Base-by-base conservation (phyloP, 192 early-diverging fungal genomes). In the Coemansia sp. region DNA sequence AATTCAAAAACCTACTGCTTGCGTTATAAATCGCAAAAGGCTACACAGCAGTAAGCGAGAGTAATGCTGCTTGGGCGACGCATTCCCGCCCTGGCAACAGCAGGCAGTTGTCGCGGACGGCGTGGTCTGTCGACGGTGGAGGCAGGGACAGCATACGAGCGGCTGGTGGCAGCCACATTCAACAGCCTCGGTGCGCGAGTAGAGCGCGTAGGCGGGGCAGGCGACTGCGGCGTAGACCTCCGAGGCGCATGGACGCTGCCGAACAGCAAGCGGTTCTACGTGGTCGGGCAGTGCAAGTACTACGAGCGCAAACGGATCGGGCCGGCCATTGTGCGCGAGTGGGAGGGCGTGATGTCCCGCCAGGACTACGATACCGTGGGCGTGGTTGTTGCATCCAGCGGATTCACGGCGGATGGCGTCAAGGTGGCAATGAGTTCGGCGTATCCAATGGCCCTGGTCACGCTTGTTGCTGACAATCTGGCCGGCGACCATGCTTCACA, bases 341-440 rank as follows among this genome's bases (percentile, higher is more conserved):
- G 78, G 78, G 78, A 81, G 37, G 78, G 78, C 44, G 78, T 81
- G 13, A 81, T 81, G 78, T 69, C 78, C 16, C 62, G 78, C 10
- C 78, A 81, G 32, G 73, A 75, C 9, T n/a, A 60, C 10, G 72
- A 75, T 26, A 74, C 77, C 1, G 44, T 81, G 16, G 78, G 78
- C 49, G 23, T 75, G 4, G 63, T 81, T 7, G 68, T 62, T 13
- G 70, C 78, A 9, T 65, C 78, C 11, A 75, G 78, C 41, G 78
- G 78, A 13, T 81, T 75, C 42, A 81, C 78, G n/a, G 11, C 73
- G 9, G 62, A 63, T 3, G 68, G 70, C 39, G 52, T 71, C 4
- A 41, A 64, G n/a, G 72, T 67, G 1, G 78, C 70, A 9, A 41
- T 75, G 60, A 81, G 78, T 56, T 81, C 78, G 5, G 61, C 41